Evolutionary conservation across 2,329 filamentous ascomycete genomes (phyloP).

Genomic region (Cytospora chrysosperma): DNA sequence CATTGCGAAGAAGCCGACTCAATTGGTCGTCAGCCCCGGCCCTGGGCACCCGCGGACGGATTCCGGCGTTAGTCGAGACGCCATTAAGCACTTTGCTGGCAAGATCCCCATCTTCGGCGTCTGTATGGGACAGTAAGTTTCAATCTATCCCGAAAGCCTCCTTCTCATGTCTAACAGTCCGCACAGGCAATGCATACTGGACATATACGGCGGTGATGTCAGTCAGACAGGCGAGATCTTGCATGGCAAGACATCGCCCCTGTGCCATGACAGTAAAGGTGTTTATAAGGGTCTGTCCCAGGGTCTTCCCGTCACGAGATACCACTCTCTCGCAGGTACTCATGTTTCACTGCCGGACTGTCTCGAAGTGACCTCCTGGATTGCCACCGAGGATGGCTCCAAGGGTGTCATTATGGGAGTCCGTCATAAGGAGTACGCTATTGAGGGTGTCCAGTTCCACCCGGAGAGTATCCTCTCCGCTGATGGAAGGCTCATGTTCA

Average conservation of each 20-base stretch:
- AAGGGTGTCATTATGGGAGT: slow-evolving; percentile 96
- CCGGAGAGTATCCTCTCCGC: slow-evolving; percentile 95
- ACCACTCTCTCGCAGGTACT: slow-evolving; percentile 93
- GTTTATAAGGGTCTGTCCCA: slow-evolving; percentile 81
- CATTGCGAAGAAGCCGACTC: slow-evolving; percentile 80
- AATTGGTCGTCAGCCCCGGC: slow-evolving; percentile 91
- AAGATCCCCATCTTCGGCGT: slow-evolving; percentile 97
- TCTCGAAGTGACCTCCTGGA: slow-evolving; percentile 90
- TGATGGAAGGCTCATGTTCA: slow-evolving; percentile 83
- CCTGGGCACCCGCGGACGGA: slow-evolving; percentile 91
- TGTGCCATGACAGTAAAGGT: slow-evolving; percentile 88
- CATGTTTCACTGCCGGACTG: slow-evolving; percentile 81
- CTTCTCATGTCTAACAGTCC: slow-evolving; percentile 15
- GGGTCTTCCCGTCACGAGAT: slow-evolving; percentile 83
- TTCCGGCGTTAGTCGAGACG: slow-evolving; percentile 89
- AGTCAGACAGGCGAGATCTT: slow-evolving; percentile 93
- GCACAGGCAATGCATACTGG: slow-evolving; percentile 85
- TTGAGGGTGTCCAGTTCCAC: slow-evolving; percentile 98
- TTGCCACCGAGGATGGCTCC: slow-evolving; percentile 70
- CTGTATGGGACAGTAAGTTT: slow-evolving; percentile 88
- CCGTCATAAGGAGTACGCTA: slow-evolving; percentile 81
- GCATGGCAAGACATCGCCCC: slow-evolving; percentile 91
- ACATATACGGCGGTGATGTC: slow-evolving; percentile 87
- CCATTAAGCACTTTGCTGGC: slow-evolving; percentile 85
- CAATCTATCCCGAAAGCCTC: neutral